Percentiles rank a stretch among this genome's conserved stretches.
phyloP scores from a whole-genome alignment of 805 yeast genomes.

The Candida coquimbonensis region DNA sequence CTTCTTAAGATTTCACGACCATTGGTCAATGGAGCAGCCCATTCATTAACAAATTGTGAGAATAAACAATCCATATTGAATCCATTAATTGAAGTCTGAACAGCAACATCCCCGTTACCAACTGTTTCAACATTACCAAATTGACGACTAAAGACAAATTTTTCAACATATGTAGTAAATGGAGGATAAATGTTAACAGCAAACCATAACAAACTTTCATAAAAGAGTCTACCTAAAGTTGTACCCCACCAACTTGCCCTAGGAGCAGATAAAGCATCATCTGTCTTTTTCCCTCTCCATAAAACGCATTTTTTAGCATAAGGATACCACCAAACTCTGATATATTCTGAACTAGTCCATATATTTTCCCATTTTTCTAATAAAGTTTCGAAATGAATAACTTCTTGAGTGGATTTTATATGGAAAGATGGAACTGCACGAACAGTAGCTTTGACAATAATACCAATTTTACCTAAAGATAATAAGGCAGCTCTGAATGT shows the following conservation, averaged over 20 bases:
- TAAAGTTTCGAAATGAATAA: slow-evolving; percentile 68
- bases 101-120: slow-evolving; percentile 53
- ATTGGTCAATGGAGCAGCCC: slow-evolving; percentile 85
- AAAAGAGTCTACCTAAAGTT: slow-evolving; percentile 65
- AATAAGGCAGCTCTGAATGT: slow-evolving; percentile 76
- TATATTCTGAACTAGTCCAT: slow-evolving; percentile 87
- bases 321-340: slow-evolving; percentile 97
- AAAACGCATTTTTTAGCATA: slow-evolving; percentile 77
- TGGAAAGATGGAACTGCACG: slow-evolving; percentile 82
- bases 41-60: slow-evolving; percentile 90
- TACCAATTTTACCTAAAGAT: slow-evolving; percentile 87
- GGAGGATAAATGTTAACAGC: slow-evolving; percentile 68
- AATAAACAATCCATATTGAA: slow-evolving; percentile 94
- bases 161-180: slow-evolving; percentile 79
- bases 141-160: slow-evolving; percentile 77
- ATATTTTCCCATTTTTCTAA: slow-evolving; percentile 66
- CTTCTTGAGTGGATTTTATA: slow-evolving; percentile 73
- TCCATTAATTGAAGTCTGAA: slow-evolving; percentile 77
- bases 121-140: slow-evolving; percentile 69
- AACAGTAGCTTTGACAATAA: slow-evolving; percentile 78
- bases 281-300: slow-evolving; percentile 84
- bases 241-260: slow-evolving; percentile 84
- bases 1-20: slow-evolving; percentile 68
- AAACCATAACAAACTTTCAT: slow-evolving; percentile 72
- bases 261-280: slow-evolving; percentile 55